Conservation (phyloP, 768 basidiomycete species). For the Leucosporidium creatinivorum region DNA sequence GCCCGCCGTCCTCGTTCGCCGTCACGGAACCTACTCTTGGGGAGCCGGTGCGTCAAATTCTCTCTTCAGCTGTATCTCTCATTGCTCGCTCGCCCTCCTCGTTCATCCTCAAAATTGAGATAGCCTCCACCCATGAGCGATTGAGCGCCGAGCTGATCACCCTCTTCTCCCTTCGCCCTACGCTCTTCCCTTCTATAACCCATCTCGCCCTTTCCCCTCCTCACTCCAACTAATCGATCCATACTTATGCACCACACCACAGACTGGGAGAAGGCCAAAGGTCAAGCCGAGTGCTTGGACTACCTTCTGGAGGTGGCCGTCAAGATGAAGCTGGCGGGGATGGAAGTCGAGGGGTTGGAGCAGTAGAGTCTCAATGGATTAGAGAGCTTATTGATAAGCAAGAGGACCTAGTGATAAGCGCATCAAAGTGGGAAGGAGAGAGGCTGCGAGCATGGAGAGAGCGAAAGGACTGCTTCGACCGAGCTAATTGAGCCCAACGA, state of each 20-base stretch:
- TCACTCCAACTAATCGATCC: background rate
- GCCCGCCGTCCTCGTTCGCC: slow-evolving; percentile 29
- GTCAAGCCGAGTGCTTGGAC: slow-evolving; percentile 61
- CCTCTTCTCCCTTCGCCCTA: background rate
- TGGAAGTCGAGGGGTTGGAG: slow-evolving; percentile 4
- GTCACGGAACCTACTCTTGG: slow-evolving; percentile 43
- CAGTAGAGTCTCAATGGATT: too few relatives aligned
- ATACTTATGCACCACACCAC: background rate
- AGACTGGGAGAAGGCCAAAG: slow-evolving; percentile 30
- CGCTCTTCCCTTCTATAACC: background rate
- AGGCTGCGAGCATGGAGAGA: too few relatives aligned
- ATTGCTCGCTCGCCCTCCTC: background rate
- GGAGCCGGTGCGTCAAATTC: slow-evolving; percentile 44
- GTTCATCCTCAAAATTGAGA: too few relatives aligned
- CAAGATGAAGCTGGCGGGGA: slow-evolving; percentile 35
- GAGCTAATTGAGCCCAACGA: too few relatives aligned
- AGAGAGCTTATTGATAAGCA: too few relatives aligned
- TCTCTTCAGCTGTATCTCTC: background rate
- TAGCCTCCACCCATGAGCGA: background rate
- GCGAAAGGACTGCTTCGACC: too few relatives aligned
- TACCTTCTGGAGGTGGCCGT: slow-evolving; percentile 84
- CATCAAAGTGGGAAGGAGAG: too few relatives aligned
- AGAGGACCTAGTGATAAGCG: too few relatives aligned
- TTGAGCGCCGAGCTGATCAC: too few relatives aligned
- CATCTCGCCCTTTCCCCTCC: background rate